Conservation (phyloP, 148 eudicot genomes). For the Rhododendron ferrugineum region DNA sequence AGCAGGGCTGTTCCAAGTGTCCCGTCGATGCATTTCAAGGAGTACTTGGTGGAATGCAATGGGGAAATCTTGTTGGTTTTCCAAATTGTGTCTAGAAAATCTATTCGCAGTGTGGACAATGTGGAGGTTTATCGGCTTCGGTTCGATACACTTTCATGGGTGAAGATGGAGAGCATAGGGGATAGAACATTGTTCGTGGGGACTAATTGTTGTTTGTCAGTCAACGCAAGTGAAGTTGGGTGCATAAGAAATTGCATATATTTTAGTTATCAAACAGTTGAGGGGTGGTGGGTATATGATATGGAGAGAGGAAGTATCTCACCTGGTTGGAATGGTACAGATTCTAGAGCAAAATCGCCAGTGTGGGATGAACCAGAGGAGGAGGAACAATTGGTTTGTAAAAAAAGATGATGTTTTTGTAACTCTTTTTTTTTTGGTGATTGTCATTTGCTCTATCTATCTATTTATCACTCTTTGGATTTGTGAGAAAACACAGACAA, state of each 20-base stretch:
- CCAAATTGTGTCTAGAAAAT: slow-evolving; percentile 4
- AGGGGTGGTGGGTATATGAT: slow-evolving; percentile 11
- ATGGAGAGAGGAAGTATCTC: slow-evolving; percentile 16
- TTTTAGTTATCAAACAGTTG: too few species aligned
- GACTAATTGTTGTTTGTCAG: slow-evolving; percentile 17
- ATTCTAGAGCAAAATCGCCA: slow-evolving; percentile 8
- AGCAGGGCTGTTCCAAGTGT: slow-evolving; percentile 27
- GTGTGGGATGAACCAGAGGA: slow-evolving; percentile 9
- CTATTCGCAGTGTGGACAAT: slow-evolving; percentile 14
- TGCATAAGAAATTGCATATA: slow-evolving; percentile 8
- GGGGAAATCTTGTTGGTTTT: too few species aligned
- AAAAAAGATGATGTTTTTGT: too few species aligned
- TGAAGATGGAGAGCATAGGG: slow-evolving; percentile 22
- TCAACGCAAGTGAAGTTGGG: slow-evolving; percentile 20
- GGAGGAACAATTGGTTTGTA: too few species aligned
- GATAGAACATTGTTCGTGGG: slow-evolving; percentile 22
- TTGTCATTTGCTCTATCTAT: too few species aligned
- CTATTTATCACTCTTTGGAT: too few species aligned
- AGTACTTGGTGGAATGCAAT: too few species aligned
- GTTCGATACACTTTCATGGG: slow-evolving; percentile 20
- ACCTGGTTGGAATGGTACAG: neutral
- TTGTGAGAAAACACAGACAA: too few species aligned
- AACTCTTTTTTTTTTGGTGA: too few species aligned
- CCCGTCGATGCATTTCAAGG: too few species aligned
- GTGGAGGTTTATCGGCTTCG: neutral